Evolutionary conservation across 2,329 filamentous ascomycete genomes (phyloP), one percentile per base, ranked within the genome.

Genomic region (Aspergillus novofumigatus): DNA sequence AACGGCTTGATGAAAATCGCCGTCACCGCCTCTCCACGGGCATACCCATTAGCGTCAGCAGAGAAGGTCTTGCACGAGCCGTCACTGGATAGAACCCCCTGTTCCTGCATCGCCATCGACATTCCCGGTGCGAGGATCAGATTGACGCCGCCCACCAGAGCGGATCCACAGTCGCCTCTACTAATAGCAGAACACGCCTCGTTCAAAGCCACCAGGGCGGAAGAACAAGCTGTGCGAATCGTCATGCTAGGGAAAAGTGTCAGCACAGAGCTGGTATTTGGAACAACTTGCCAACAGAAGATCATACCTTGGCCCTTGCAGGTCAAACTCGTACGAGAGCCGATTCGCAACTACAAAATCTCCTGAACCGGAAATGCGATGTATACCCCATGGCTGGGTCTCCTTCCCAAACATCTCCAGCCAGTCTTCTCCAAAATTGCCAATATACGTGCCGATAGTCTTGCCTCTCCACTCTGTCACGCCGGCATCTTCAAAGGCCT

Each of bases 211-310:
- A 67, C 59, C 3, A 77, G 45, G 0, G 71, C 63, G 1, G 73
- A 68, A 0, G 73, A 76, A 45, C 75, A 76, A 1, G 64, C 76
- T 0, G 75, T 77, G 14, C 67, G 64, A 1, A 75, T 57, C 1
- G 58, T 55, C 56, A 68, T 59, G 52, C 60, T 62, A 7, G 32
- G 1, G 2, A 10, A 3, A 23, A 21, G 8, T 2, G n/a, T 2
- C n/a, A 49, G 29, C 29, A 32, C 29, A 11, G 29, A 14, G 29
- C 11, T 2, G 3, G 10, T 14, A 5, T 5, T 14, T 14, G 10
- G 10, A 32, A 11, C 29, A 4, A 4, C 29, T 1, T 11, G 1
- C 10, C 29, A 32, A 14, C 29, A 14, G 29, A 32, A 10, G 29
- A 32, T 32, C 55, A 41, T 29, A 59, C 59, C 60, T 65, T 3